A percentile compares a stretch with the other conserved stretches of the same genome.
These are phyloP conservation scores for Ceratocystiopsis sp. DNA, from an alignment of 2,329 filamentous ascomycete genomes.

Conservation along the genomic window DNA sequence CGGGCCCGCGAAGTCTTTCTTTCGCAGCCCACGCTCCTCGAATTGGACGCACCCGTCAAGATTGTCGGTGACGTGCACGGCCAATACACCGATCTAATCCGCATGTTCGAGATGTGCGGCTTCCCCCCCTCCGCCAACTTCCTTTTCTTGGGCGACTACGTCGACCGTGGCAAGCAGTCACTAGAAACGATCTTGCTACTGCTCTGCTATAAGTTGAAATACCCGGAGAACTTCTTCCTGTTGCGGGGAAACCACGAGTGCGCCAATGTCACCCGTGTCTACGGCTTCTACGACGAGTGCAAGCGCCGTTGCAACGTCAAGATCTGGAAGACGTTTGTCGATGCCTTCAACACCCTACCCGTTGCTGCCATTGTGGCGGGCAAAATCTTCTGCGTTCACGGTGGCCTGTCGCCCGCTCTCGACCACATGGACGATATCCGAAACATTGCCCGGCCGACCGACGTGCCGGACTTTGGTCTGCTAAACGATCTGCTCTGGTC, in stretches of 20 bases:
- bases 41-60: constrained; percentile 89
- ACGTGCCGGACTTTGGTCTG: constrained; percentile 91
- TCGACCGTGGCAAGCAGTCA: constrained; percentile 90
- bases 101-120: constrained; percentile 97
- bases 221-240: constrained; percentile 93
- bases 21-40: constrained; percentile 78
- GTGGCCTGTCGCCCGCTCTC: constrained; percentile 78
- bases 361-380: constrained; percentile 94
- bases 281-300: constrained; percentile 97
- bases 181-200: constrained; percentile 86
- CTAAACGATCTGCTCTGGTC: constrained; percentile 95
- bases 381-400: constrained; percentile 96
- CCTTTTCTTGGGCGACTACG: constrained; percentile 88
- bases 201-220: constrained; percentile 94
- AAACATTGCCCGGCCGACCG: constrained; percentile 85
- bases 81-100: constrained; percentile 88
- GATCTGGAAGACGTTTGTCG: constrained; percentile 94
- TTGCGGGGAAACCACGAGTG: constrained; percentile 92
- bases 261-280: constrained; percentile 87
- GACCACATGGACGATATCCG: constrained; percentile 98
- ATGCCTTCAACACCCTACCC: constrained; percentile 88
- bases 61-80: constrained; percentile 95
- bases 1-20: constrained; percentile 79
- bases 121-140: constrained; percentile 88
- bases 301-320: constrained; percentile 93